Evolutionary conservation across 2,329 filamentous ascomycete genomes (phyloP).

Genomic region (Arachnomyces sp.): DNA sequence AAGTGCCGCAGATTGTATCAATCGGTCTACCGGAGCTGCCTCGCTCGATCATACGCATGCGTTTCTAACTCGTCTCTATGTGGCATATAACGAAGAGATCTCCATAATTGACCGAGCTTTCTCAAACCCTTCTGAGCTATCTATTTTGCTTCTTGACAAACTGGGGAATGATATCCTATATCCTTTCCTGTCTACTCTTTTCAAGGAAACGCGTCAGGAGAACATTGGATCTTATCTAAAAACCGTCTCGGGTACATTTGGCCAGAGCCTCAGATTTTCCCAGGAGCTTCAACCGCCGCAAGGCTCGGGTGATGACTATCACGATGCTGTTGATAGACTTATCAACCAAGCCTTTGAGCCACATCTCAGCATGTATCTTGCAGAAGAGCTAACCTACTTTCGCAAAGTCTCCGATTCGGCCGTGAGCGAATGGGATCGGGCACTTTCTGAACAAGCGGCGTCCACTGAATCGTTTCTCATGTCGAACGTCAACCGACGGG

Average conservation of each 20-base stretch:
- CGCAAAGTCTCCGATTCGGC: conserved; percentile 65
- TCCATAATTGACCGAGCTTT: conserved; percentile 76
- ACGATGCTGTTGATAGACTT: conserved; percentile 57
- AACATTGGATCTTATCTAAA: conserved; percentile 72
- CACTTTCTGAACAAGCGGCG: conserved; percentile 82
- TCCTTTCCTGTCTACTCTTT: conserved; percentile 75
- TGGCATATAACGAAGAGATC: conserved; percentile 74
- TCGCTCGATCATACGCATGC: conserved; percentile 69
- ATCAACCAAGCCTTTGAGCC: conserved; percentile 73
- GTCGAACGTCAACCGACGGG: conserved; percentile 88
- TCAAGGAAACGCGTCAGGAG: conserved; percentile 76
- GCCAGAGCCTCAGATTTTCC: conserved; percentile 72
- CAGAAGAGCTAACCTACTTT: conserved; percentile 85
- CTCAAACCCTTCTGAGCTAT: conserved; percentile 58
- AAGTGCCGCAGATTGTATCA: conserved; percentile 73
- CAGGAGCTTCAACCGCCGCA: conserved; percentile 58
- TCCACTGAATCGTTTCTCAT: conserved; percentile 90
- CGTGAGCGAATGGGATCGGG: conserved; percentile 82
- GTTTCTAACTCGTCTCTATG: conserved; percentile 69
- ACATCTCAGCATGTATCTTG: conserved; percentile 86
- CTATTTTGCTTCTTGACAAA: conserved; percentile 72
- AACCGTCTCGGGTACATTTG: conserved; percentile 78
- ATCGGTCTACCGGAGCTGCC: conserved; percentile 57
- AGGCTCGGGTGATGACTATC: conserved; percentile 49
- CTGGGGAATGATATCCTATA: conserved; percentile 72